Conservation (phyloP, 2,329 filamentous ascomycete genomes). For the Diaporthe sp. region DNA sequence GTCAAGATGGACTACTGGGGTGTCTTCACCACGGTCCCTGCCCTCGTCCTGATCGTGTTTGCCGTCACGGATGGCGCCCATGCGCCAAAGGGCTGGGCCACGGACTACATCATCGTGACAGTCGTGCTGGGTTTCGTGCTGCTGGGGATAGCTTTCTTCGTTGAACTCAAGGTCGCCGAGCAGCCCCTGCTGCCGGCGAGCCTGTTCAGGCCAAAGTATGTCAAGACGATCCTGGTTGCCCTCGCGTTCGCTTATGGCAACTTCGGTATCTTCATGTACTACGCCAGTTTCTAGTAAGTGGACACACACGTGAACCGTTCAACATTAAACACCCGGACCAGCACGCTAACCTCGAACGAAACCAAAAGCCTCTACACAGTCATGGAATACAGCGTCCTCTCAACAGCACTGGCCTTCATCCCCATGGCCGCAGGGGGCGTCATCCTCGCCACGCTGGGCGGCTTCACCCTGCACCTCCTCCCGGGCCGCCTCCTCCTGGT, state of each 20-base stretch:
- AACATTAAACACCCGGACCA: slow-evolving; percentile 60
- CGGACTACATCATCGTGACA: slow-evolving; percentile 77
- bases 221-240: slow-evolving; percentile 72
- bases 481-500: slow-evolving; percentile 74
- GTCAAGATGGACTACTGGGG: slow-evolving; percentile 78
- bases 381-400: slow-evolving; percentile 70
- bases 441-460: slow-evolving; percentile 72
- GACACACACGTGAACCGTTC: slow-evolving; percentile 50
- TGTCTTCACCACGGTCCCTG: slow-evolving; percentile 70
- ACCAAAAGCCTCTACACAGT: slow-evolving; percentile 69
- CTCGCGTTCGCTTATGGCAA: slow-evolving; percentile 78
- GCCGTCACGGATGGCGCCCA: slow-evolving; percentile 81
- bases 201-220: slow-evolving; percentile 77
- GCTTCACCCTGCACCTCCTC: slow-evolving; percentile 76
- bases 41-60: slow-evolving; percentile 78
- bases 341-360: slow-evolving; percentile 61
- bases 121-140: slow-evolving; percentile 74
- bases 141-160: slow-evolving; percentile 72
- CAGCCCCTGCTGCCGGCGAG: slow-evolving; percentile 79
- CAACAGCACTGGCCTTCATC: slow-evolving; percentile 77
- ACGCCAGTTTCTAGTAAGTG: slow-evolving; percentile 76
- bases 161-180: slow-evolving; percentile 78
- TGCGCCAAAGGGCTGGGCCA: slow-evolving; percentile 78
- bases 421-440: slow-evolving; percentile 79
- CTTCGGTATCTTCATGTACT: slow-evolving; percentile 77